Percentiles rank a stretch among this genome's conserved stretches.
These are phyloP conservation scores for Pueraria montana DNA, from an alignment of 306 rosid genomes.

Conservation along the genomic window DNA sequence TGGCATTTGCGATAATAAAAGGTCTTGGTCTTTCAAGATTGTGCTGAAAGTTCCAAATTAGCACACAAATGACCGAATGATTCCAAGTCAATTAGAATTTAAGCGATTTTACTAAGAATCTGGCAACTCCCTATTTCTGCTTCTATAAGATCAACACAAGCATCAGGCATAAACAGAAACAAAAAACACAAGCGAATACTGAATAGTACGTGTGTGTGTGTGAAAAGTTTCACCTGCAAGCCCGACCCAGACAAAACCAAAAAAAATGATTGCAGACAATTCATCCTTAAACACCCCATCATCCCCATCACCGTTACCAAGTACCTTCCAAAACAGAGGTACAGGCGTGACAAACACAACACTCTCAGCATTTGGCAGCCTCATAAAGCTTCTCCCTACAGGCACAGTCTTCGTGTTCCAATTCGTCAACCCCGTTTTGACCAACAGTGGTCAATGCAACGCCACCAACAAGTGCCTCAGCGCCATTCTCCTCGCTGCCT, in stretches of 20 bases:
- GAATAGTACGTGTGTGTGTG: too few species aligned
- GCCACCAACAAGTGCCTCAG: conserved; percentile 59
- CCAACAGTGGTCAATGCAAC: conserved; percentile 71
- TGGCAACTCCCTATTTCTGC: neutral
- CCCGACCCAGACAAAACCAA: neutral
- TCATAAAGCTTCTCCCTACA: conserved; percentile 79
- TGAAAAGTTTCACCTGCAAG: neutral
- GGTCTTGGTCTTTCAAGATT: too few species aligned
- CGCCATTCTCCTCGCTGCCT: conserved; percentile 49
- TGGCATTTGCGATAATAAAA: neutral
- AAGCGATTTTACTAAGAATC: neutral
- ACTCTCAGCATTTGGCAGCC: conserved; percentile 60
- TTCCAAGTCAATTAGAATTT: neutral
- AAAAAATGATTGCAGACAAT: conserved; percentile 47
- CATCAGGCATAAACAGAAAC: neutral
- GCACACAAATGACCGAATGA: too few species aligned
- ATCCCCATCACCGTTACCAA: neutral
- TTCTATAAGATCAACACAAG: neutral
- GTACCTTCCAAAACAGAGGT: neutral
- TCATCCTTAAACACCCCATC: conserved; percentile 5
- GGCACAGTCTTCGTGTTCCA: conserved; percentile 85
- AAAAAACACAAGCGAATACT: too few species aligned
- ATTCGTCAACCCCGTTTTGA: conserved; percentile 70
- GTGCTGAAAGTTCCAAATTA: neutral
- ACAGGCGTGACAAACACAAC: conserved; percentile 19